Evolutionary conservation across 2,329 filamentous ascomycete species (phyloP).

Genomic region (Albophoma yamanashiensis): DNA sequence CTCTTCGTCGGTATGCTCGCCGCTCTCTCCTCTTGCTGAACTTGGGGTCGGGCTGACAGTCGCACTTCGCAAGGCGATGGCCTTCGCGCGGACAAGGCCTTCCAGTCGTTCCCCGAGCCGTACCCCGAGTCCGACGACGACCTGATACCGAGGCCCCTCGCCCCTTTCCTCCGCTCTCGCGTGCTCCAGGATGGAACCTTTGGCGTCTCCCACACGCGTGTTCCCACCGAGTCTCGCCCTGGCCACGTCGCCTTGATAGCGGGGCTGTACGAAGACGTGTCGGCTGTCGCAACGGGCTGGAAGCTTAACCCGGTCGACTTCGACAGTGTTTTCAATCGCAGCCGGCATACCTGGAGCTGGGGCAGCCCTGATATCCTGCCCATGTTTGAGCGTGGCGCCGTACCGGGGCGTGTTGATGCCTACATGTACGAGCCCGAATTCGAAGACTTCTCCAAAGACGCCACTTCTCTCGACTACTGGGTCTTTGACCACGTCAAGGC

Average conservation of each 20-base stretch:
- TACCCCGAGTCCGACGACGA: slow-evolving; percentile 57
- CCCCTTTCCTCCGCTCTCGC: slow-evolving; percentile 82
- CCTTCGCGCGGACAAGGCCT: slow-evolving; percentile 92
- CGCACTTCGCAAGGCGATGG: slow-evolving; percentile 56
- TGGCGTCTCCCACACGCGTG: slow-evolving; percentile 91
- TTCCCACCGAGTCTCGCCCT: slow-evolving; percentile 91
- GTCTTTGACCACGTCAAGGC: slow-evolving; percentile 91
- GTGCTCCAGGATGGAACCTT: slow-evolving; percentile 88
- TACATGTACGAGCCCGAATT: slow-evolving; percentile 72
- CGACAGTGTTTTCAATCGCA: slow-evolving; percentile 96
- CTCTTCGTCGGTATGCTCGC: slow-evolving; percentile 69
- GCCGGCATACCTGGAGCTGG: slow-evolving; percentile 97
- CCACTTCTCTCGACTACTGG: slow-evolving; percentile 77
- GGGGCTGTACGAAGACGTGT: slow-evolving; percentile 95
- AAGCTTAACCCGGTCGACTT: slow-evolving; percentile 98
- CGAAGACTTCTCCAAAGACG: slow-evolving; percentile 83
- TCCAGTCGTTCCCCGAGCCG: slow-evolving; percentile 85
- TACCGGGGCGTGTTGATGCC: slow-evolving; percentile 78
- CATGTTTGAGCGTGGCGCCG: slow-evolving; percentile 94
- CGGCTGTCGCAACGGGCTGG: slow-evolving; percentile 94
- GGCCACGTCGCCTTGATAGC: slow-evolving; percentile 96
- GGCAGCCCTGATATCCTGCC: slow-evolving; percentile 93
- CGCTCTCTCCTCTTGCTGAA: background rate
- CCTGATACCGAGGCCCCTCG: slow-evolving; percentile 66
- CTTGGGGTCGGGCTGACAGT: background rate